A percentile compares a stretch with the other conserved stretches of the same genome.
Conservation (phyloP, 805 yeast genomes). For the Vanderwaltozyma tropicalis region DNA sequence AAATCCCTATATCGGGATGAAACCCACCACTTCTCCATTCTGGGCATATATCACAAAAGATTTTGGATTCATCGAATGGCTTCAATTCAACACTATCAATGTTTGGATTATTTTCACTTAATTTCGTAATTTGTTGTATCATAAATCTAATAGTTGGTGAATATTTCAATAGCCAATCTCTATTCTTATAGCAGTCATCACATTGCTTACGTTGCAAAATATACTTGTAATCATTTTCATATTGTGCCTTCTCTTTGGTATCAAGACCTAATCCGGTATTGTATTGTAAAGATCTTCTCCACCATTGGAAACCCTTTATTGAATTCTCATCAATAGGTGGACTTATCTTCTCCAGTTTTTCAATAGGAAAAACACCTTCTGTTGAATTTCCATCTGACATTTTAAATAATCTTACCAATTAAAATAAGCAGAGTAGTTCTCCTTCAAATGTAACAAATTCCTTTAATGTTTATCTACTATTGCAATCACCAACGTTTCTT, state of each 20-base stretch:
- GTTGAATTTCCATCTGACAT: neutral
- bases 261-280: constrained; percentile 58
- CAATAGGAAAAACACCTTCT: neutral
- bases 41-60: constrained; percentile 75
- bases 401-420: too few relatives aligned
- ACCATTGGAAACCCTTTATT: constrained; percentile 60
- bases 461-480: too few relatives aligned
- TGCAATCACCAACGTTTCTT: too few relatives aligned
- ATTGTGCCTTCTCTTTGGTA: constrained; percentile 40
- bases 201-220: constrained; percentile 47
- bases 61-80: constrained; percentile 22
- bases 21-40: constrained; percentile 85
- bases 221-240: constrained; percentile 43
- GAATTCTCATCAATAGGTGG: neutral
- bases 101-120: constrained; percentile 25
- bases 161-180: constrained; percentile 69
- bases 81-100: constrained; percentile 6
- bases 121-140: constrained; percentile 68
- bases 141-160: constrained; percentile 83
- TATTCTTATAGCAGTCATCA: constrained; percentile 55
- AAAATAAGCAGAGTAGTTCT: too few relatives aligned
- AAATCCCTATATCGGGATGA: constrained; percentile 79
- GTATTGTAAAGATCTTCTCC: constrained; percentile 65
- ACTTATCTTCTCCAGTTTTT: neutral
- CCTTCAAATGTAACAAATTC: too few relatives aligned